phyloP scores from a whole-genome alignment of 352 stramenopile genomes.

The Phytopythium aichiense region DNA sequence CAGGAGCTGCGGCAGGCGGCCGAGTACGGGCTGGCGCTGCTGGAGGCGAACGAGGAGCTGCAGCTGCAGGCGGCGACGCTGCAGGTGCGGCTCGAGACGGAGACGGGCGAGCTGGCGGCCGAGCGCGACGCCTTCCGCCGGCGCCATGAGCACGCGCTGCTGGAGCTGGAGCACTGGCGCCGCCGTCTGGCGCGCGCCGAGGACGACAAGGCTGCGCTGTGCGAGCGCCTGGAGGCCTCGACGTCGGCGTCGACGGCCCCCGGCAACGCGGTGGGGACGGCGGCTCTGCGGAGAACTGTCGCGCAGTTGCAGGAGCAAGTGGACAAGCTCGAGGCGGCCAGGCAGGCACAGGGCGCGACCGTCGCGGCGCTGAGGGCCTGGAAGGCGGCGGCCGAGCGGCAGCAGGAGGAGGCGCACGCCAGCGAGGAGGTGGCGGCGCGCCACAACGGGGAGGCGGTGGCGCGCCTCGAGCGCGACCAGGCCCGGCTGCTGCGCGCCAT shows the following conservation, averaged over 20 bases:
- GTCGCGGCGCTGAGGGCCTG: conserved; percentile 43
- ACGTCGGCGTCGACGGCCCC: conserved; percentile 3
- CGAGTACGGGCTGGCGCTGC: conserved; percentile 70
- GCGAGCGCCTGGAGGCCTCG: conserved; percentile 38
- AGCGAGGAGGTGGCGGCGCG: conserved; percentile 29
- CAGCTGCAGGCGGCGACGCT: conserved; percentile 61
- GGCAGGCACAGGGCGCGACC: conserved; percentile 32
- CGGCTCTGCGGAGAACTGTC: conserved; percentile 34
- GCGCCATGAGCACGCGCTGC: conserved; percentile 49
- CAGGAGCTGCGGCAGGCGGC: conserved; percentile 74
- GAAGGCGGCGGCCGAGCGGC: conserved; percentile 32
- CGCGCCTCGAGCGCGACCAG: conserved; percentile 43
- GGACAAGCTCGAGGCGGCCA: conserved; percentile 25
- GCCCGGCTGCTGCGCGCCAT: conserved; percentile 20
- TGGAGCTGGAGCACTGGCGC: conserved; percentile 69
- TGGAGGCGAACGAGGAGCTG: conserved; percentile 78
- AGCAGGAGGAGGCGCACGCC: conserved; percentile 40
- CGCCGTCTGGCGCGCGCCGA: conserved; percentile 53
- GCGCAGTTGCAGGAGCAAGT: conserved; percentile 29
- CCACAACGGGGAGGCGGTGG: conserved; percentile 34
- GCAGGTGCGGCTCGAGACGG: conserved; percentile 68
- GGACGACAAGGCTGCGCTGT: conserved; percentile 62
- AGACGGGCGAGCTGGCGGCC: conserved; percentile 51
- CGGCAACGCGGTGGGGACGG: conserved; percentile 27
- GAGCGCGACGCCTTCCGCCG: conserved; percentile 62